Evolutionary conservation across 129 eudicot genomes (phyloP).

Genomic region (Sambucus nigra): DNA sequence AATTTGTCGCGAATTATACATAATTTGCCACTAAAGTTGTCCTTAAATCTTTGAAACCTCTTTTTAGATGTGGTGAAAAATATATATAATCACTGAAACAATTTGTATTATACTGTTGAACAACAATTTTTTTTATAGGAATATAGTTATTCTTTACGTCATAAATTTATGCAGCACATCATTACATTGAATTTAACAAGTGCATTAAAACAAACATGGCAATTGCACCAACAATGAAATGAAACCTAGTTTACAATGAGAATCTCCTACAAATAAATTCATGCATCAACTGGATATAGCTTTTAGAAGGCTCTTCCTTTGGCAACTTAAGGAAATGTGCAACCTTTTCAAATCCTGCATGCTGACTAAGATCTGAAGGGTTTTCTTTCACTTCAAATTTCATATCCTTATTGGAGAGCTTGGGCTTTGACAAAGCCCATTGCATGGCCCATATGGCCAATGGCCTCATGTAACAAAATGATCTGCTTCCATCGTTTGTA

Average conservation of each 20-base stretch:
- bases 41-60: no score
- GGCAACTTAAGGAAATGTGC: slow-evolving; percentile 37
- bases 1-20: no score
- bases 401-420: slow-evolving; percentile 18
- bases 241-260: neutral
- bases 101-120: no score
- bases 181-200: no score
- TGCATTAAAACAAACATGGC: no score
- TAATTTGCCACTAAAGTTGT: no score
- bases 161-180: no score
- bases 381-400: slow-evolving; percentile 26
- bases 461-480: slow-evolving; percentile 57
- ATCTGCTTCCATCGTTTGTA: slow-evolving; percentile 34
- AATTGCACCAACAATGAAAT: no score
- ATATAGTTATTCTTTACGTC: no score
- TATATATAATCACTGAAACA: no score
- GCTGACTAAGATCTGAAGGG: slow-evolving; percentile 22
- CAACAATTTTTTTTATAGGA: no score
- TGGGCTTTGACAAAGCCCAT: slow-evolving; percentile 48
- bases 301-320: slow-evolving; percentile 12
- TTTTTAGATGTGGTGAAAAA: no score
- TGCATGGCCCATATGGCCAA: slow-evolving; percentile 70
- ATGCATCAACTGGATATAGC: neutral
- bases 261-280: neutral
- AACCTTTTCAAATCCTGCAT: slow-evolving; percentile 31